Evolutionary conservation across 495 filamentous ascomycete species (phyloP), one percentile per base, ranked within the genome.

Genomic region (Trichocladium uniseriatum): DNA sequence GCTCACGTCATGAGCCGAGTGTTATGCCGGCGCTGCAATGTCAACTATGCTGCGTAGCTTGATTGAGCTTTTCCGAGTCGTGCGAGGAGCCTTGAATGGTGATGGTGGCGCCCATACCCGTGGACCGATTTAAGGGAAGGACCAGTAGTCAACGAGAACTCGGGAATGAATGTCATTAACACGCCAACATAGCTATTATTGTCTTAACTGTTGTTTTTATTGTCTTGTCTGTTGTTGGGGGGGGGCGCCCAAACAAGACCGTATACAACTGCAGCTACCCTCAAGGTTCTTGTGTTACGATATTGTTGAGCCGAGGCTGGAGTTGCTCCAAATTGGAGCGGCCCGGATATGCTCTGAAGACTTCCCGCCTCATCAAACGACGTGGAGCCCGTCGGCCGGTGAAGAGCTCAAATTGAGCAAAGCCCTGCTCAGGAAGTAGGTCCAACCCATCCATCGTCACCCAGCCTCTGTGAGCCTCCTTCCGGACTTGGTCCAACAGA

Each of bases 341-440:
- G 42, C 65, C 63, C 20, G 65, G 65, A 48, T 71, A 70, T 18
- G 68, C 73, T 36, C 71, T 74, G 36, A 84, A 65, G 3, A 84
- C 81, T 61, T 84, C 82, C 36, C 73, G 64, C 41, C 80, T 73
- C 84, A 89, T 89, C 35, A 82, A 46, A 31, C 77, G 67, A 10
- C 82, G 73, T 6, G 83, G 85, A 2, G 85, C 84, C 58, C 83
- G 75, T 20, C 83, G 68, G 16, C 83, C 85, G 8, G 83, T 84
- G 62, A 88, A 83, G 31, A 87, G 61, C 61, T 88, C 84, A 57
- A 86, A 88, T 56, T 87, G 83, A 5, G 84, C 82, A 64, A 83
- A 86, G 6, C 81, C 84, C 58, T 86, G 83, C 56, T 89, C 85
- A 6, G 80, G 80, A 3, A 89, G 69, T 22, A 88, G 72, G 56